phyloP scores from a whole-genome alignment of 2,329 filamentous ascomycete species.

The Thermoascus crustaceus region DNA sequence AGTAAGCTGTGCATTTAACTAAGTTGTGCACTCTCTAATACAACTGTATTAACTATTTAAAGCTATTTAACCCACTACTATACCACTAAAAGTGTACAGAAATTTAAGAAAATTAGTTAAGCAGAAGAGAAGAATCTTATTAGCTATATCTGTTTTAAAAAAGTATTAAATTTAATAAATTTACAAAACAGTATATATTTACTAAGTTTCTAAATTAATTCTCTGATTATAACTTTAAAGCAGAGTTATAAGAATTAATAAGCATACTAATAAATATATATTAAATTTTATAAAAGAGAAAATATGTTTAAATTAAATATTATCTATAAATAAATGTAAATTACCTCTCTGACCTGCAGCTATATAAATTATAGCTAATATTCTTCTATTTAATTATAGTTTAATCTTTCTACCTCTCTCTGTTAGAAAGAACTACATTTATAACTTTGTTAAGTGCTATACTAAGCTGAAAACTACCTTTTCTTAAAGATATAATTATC shows the following conservation, averaged over 20 bases:
- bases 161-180: background rate
- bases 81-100: constrained; percentile 1
- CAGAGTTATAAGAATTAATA: background rate
- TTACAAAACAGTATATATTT: constrained; percentile 1
- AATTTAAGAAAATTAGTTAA: background rate
- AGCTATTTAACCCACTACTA: background rate
- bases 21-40: no score
- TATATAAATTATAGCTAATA: no score
- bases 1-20: no score
- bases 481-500: no score
- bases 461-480: no score
- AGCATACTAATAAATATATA: constrained; percentile 1
- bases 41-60: no score
- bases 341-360: background rate
- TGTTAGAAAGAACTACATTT: no score
- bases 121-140: no score
- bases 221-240: no score
- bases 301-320: constrained; percentile 1
- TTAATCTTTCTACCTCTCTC: no score
- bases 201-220: background rate
- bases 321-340: constrained; percentile 1
- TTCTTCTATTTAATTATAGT: no score
- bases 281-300: background rate
- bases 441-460: no score
- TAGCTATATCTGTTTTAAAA: constrained; percentile 1